Evolutionary conservation across 2,329 filamentous ascomycete genomes (phyloP), one percentile per base, ranked within the genome.

Genomic region (Botrytis porri): DNA sequence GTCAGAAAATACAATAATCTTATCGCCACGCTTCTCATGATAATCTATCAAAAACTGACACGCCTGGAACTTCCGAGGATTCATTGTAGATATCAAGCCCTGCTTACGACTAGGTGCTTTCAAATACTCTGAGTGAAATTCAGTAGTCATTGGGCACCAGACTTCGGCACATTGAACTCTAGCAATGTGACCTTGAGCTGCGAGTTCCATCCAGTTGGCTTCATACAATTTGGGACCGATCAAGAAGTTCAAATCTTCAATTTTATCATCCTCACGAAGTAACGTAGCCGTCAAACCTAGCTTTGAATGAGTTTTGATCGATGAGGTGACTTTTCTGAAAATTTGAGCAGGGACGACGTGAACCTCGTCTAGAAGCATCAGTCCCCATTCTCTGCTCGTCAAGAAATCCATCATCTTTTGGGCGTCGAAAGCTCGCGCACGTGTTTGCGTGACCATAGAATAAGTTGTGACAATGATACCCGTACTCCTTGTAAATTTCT

Each of bases 1-100:
- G 82, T 99, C 96, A 0, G 94, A 97, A 82, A 98, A 98, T 61
- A 99, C 95, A 76, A 98, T 98, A 77, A 98, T 94, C 83, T 98
- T 98, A 84, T 98, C 96, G 45, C 96, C 95, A 74, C 96, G 89
- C 72, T 90, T 91, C 82, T 98, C 95, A 82, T 99, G 96, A 80
- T 97, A 98, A 81, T 98, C 93, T 80, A 99, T 98, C n/a, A 99
- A 87, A 80, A 96, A 98, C 81, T 99, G 95, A 78, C 94, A 97
- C 0, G 95, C 95, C 82, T 98, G 96, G 81, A 98, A 97, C 82
- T 99, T 99, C 77, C 92, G 88, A 1, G 96, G 96, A 79, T 99
- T 99, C 95, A 99, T 98, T 77, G 97, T 97, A 79, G 96, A 98
- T 3, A 98, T 88, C 10, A 93, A 82, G 14, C 87, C 86, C 48